Evolutionary conservation across 169 alveolate species (phyloP).

Genomic region (Plasmodium falciparum): DNA sequence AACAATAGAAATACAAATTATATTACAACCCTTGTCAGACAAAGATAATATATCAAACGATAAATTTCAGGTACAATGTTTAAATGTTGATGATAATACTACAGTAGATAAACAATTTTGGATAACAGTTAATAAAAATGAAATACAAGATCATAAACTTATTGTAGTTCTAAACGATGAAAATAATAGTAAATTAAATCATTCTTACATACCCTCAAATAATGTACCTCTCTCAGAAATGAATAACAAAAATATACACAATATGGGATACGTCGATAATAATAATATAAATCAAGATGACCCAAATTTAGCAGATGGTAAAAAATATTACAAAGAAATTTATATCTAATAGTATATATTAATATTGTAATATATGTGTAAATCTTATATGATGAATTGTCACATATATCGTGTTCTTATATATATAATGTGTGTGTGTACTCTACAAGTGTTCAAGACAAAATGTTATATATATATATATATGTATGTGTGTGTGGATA

Average conservation of each 20-base stretch:
- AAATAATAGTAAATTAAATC: slow-evolving; percentile 77
- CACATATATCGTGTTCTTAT: not conserved
- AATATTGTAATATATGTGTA: too few relatives aligned
- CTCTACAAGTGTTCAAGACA: not conserved
- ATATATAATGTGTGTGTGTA: not conserved
- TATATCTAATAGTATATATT: not conserved
- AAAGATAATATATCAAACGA: slow-evolving; percentile 87
- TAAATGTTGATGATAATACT: slow-evolving; percentile 82
- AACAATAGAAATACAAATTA: slow-evolving; percentile 86
- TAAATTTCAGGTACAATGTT: slow-evolving; percentile 88
- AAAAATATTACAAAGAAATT: not conserved
- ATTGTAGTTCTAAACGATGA: slow-evolving; percentile 89
- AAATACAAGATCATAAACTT: slow-evolving; percentile 88
- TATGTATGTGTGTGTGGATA: slow-evolving; percentile 5
- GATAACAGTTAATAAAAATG: slow-evolving; percentile 87
- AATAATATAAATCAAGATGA: slow-evolving; percentile 78
- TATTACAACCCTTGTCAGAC: slow-evolving; percentile 89
- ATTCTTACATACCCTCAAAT: slow-evolving; percentile 81
- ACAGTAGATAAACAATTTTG: slow-evolving; percentile 89
- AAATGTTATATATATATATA: not conserved
- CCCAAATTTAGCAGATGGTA: slow-evolving; percentile 41
- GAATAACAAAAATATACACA: slow-evolving; percentile 77
- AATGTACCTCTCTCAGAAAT: slow-evolving; percentile 85
- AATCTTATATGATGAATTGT: not conserved
- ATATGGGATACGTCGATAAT: slow-evolving; percentile 83